Percentiles rank a stretch among this genome's conserved stretches.
These are phyloP conservation scores for Calycina marina DNA, from an alignment of 2,329 filamentous ascomycete species.

Conservation along the genomic window DNA sequence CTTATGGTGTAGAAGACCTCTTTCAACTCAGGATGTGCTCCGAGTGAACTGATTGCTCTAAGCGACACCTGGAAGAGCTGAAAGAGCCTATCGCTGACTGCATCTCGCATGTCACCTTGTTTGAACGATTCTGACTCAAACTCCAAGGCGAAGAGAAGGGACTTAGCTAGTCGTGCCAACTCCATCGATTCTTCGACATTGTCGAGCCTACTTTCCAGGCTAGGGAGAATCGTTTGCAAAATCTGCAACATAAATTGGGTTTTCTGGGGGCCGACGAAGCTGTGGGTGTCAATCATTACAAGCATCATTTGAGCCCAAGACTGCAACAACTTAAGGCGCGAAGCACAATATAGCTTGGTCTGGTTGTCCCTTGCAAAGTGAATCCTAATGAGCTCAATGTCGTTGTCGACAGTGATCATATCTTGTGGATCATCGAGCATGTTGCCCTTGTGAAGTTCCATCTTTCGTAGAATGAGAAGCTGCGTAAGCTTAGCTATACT, in stretches of 20 bases:
- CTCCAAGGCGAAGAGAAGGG: constrained; percentile 58
- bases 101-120: constrained; percentile 42
- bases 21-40: constrained; percentile 56
- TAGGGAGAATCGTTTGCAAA: constrained; percentile 76
- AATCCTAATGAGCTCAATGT: constrained; percentile 44
- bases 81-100: constrained; percentile 78
- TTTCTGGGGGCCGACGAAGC: constrained; percentile 58
- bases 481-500: constrained; percentile 60
- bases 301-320: constrained; percentile 78
- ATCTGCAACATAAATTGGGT: constrained; percentile 73
- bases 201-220: constrained; percentile 61
- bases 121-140: constrained; percentile 30
- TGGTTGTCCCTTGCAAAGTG: constrained; percentile 51
- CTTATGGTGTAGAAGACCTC: constrained; percentile 85
- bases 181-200: constrained; percentile 58
- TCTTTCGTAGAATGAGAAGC: constrained; percentile 54
- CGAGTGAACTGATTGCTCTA: constrained; percentile 60
- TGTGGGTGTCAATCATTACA: constrained; percentile 69
- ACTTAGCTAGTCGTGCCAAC: constrained; percentile 61
- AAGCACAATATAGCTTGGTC: constrained; percentile 34
- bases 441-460: constrained; percentile 39
- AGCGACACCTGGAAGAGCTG: constrained; percentile 83
- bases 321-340: constrained; percentile 52
- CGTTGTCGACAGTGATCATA: constrained; percentile 34
- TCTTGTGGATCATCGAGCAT: constrained; percentile 36